These are phyloP conservation scores for Pseudoscleropodium purum DNA, from an alignment of 225 moss, liverwort and hornwort genomes.

Conservation along the genomic window DNA sequence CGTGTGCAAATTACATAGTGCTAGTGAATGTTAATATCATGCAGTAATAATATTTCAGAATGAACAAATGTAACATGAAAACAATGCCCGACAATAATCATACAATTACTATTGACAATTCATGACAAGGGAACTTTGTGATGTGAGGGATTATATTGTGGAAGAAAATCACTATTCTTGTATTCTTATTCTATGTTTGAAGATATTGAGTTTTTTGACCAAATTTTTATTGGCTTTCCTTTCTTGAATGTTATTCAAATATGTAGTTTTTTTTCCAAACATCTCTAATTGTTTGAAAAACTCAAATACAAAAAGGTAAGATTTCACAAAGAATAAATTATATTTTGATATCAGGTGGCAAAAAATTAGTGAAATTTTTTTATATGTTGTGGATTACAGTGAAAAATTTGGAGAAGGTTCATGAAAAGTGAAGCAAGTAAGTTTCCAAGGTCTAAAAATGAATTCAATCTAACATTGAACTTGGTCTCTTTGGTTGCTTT, in stretches of 20 bases:
- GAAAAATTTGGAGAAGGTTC: neutral
- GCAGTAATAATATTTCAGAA: no score
- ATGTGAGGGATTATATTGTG: no score
- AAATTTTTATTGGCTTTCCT: neutral
- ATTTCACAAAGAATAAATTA: rapidly evolving
- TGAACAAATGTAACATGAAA: no score
- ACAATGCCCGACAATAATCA: no score
- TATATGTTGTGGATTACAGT: neutral
- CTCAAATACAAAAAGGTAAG: neutral
- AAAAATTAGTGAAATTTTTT: neutral
- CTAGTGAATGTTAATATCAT: no score
- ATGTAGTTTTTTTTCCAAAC: neutral
- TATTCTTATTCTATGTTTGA: neutral
- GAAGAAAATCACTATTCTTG: neutral
- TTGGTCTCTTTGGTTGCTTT: neutral
- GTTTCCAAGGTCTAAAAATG: rapidly evolving
- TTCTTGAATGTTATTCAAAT: neutral
- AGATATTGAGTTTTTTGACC: neutral
- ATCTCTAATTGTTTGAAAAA: neutral
- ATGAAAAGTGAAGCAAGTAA: neutral
- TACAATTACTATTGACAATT: no score
- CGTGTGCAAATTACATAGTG: no score
- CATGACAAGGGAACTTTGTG: no score
- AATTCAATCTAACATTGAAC: neutral
- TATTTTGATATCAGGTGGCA: neutral